Evolutionary conservation across 768 basidiomycete genomes (phyloP).

Genomic region (Termitomyces sp.): DNA sequence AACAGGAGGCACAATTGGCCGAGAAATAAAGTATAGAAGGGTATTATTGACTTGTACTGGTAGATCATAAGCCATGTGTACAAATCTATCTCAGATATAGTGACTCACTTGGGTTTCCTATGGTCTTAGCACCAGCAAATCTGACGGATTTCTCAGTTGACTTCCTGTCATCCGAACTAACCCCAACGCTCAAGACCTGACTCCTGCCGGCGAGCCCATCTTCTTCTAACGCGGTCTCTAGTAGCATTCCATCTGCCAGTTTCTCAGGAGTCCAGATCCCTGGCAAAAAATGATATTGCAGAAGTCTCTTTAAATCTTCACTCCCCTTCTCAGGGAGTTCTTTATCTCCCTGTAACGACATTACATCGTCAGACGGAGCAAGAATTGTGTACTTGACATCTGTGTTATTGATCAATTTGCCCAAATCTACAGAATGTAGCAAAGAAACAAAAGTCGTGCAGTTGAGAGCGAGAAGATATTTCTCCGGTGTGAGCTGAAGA

Average conservation of each 20-base stretch:
- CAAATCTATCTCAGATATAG: neutral
- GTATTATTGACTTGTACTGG: slow-evolving; percentile 71
- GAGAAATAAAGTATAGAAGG: slow-evolving; percentile 85
- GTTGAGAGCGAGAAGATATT: slow-evolving; percentile 87
- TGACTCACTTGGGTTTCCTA: slow-evolving; percentile 68
- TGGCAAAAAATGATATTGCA: slow-evolving; percentile 91
- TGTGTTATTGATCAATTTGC: slow-evolving; percentile 62
- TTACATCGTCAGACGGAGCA: slow-evolving; percentile 83
- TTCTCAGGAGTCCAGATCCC: slow-evolving; percentile 70
- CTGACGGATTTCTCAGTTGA: slow-evolving; percentile 49
- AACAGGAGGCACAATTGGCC: slow-evolving; percentile 74
- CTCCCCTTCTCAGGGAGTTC: slow-evolving; percentile 61
- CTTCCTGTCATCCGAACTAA: slow-evolving; percentile 45
- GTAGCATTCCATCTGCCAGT: slow-evolving; percentile 64
- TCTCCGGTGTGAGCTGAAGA: slow-evolving; percentile 85
- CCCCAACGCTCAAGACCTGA: slow-evolving; percentile 67
- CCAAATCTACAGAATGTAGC: slow-evolving; percentile 77
- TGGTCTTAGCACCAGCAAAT: slow-evolving; percentile 79
- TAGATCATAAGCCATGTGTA: slow-evolving; percentile 3
- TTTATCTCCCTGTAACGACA: slow-evolving; percentile 47
- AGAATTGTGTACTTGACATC: slow-evolving; percentile 78
- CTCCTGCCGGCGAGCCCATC: slow-evolving; percentile 59
- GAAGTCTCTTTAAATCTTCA: slow-evolving; percentile 60
- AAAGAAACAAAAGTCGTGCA: slow-evolving; percentile 88
- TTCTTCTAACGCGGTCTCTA: slow-evolving; percentile 76